These are phyloP conservation scores for Yamadazyma triangularis DNA, from an alignment of 1,139 yeast genomes.

Conservation along the genomic window DNA sequence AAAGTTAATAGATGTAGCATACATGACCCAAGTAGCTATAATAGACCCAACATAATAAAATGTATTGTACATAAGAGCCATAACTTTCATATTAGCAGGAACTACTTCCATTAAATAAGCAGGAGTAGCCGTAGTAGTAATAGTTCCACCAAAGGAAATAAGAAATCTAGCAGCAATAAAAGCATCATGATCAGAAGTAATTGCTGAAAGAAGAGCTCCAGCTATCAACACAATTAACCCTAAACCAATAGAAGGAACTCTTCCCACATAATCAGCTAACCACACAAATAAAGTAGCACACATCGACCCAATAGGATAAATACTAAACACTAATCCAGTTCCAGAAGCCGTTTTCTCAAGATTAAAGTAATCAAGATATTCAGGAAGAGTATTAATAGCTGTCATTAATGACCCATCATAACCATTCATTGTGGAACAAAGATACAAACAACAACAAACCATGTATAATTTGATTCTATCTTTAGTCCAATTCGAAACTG, in stretches of 20 bases:
- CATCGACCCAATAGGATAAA: slow-evolving; percentile 15
- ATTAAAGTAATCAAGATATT: too few species aligned
- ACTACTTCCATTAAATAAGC: slow-evolving; percentile 1
- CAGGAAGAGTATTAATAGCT: too few species aligned
- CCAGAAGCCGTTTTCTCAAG: too few species aligned
- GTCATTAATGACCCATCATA: too few species aligned
- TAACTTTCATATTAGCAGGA: slow-evolving; percentile 1
- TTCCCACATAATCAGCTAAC: slow-evolving; percentile 4
- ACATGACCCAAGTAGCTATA: slow-evolving; percentile 3
- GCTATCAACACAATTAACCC: slow-evolving; percentile 8
- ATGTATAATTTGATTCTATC: slow-evolving; percentile 6
- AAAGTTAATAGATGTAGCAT: background rate
- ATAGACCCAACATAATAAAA: slow-evolving; percentile 2
- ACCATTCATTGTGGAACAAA: slow-evolving; percentile 14
- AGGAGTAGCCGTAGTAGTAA: slow-evolving; percentile 1
- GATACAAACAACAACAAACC: slow-evolving; percentile 11
- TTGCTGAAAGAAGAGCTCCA: slow-evolving; percentile 11
- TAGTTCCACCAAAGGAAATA: slow-evolving; percentile 1
- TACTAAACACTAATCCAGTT: slow-evolving; percentile 17
- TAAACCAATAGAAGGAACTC: slow-evolving; percentile 8
- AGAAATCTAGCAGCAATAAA: slow-evolving; percentile 1
- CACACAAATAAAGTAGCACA: slow-evolving; percentile 13
- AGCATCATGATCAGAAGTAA: slow-evolving; percentile 38
- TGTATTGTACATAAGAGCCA: slow-evolving; percentile 1
- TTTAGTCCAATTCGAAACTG: too few species aligned